Evolutionary conservation across 257 asterid species (phyloP), one percentile per base, ranked within the genome.

Genomic region (Rehmannia glutinosa): DNA sequence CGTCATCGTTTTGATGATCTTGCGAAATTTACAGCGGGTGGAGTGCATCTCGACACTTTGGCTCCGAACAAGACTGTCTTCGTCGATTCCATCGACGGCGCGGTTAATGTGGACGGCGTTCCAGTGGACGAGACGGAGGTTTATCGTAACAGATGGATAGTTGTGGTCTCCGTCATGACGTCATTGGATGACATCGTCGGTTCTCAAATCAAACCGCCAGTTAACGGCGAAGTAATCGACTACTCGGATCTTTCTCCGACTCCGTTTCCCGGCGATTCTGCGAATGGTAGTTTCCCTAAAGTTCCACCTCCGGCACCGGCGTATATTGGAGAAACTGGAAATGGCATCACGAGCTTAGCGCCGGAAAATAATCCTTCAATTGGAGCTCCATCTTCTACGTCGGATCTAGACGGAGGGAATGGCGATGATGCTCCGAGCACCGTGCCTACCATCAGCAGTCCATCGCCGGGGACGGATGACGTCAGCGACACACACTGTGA

Each of bases 131-230:
- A 57, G 66, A 61, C 63, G 57, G 94, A 87, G 81, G 82, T 85
- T 64, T 90, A 87, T 62, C 87, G 62, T 8, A 84, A 83, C 74
- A 73, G 80, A 64, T 87, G 97, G 96, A 72, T 90, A 8, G 87
- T 79, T 20, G 86, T 87, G 57, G 24, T 87, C 16, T 77, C 88
- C 17, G 24, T 90, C 41, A 25, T 56, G 62, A 41, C 50, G 62
- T 66, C 95, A 16, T 74, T 87, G n/a, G 91, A 88, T 32, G 82
- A 81, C 27, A 76, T 36, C 81, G 61, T 43, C 55, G 73, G 9
- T 53, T 58, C 59, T 57, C 47, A 20, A 2, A 25, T 1, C 23
- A 25, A 55, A 35, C 71, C 56, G n/a, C 58, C 73, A n/a, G 1
- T 25, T 12, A 0, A 55, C 54, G 41, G 24, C 25, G 55, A 53